Percentiles rank a stretch among this genome's conserved stretches.
Conservation (phyloP, 1,284 basidiomycete genomes). For the Fomitopsis palustris region DNA sequence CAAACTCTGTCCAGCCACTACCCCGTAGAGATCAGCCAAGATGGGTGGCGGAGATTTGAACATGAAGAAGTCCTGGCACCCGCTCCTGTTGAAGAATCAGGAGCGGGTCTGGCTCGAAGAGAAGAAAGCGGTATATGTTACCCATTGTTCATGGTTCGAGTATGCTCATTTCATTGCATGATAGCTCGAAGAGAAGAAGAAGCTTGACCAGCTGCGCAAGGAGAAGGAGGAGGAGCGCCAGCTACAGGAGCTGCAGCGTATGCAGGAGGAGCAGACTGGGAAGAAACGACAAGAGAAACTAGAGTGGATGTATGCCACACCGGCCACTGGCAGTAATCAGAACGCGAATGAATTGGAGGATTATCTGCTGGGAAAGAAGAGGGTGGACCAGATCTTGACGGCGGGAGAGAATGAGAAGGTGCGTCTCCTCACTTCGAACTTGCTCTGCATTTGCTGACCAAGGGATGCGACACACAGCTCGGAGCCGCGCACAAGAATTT, state of each 20-base stretch:
- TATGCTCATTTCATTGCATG: neutral
- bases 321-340: constrained; percentile 77
- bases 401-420: constrained; percentile 89
- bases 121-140: constrained; percentile 78
- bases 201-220: constrained; percentile 92
- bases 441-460: neutral
- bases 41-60: constrained; percentile 96
- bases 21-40: constrained; percentile 41
- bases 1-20: constrained; percentile 11
- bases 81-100: constrained; percentile 97
- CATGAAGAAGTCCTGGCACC: constrained; percentile 99
- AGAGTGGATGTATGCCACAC: constrained; percentile 99
- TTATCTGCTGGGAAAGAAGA: constrained; percentile 96
- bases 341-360: constrained; percentile 94
- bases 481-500: constrained; percentile 87
- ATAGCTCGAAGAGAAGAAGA: constrained; percentile 97
- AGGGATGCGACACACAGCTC: constrained; percentile 41
- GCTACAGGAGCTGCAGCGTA: constrained; percentile 90
- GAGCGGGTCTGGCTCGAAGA: constrained; percentile 99
- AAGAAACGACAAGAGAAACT: constrained; percentile 91
- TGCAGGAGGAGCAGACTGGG: constrained; percentile 93
- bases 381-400: constrained; percentile 93
- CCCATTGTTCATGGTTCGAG: neutral
- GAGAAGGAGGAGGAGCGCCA: constrained; percentile 98
- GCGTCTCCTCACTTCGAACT: constrained; percentile 18